These are phyloP conservation scores for Claviceps purpurea DNA, from an alignment of 2,329 filamentous ascomycete species.

Conservation along the genomic window DNA sequence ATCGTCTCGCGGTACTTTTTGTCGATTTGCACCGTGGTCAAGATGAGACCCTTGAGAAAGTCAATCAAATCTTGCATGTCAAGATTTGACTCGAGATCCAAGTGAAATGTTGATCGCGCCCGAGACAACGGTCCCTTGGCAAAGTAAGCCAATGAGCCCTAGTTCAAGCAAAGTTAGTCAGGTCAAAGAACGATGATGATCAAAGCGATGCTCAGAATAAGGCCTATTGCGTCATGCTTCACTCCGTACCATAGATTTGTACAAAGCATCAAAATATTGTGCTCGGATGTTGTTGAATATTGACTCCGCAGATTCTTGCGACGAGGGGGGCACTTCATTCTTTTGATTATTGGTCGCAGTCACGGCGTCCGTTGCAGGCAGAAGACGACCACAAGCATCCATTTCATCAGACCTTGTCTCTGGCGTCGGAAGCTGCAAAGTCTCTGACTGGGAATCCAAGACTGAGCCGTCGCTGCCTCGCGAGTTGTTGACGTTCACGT, in stretches of 20 bases:
- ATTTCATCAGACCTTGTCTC: not conserved
- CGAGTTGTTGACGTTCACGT: slow-evolving; percentile 14
- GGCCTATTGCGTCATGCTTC: not conserved
- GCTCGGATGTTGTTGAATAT: slow-evolving; percentile 46
- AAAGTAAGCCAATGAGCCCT: slow-evolving; percentile 72
- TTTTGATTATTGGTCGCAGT: not conserved
- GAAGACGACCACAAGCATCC: not conserved
- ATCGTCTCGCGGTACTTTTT: slow-evolving; percentile 68
- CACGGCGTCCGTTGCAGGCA: not conserved
- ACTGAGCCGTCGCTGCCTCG: slow-evolving; percentile 10
- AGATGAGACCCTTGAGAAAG: slow-evolving; percentile 56
- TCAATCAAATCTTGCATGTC: slow-evolving; percentile 50
- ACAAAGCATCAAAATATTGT: slow-evolving; percentile 47
- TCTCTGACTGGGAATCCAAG: not conserved
- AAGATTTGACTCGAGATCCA: slow-evolving; percentile 45
- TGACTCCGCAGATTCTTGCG: slow-evolving; percentile 30
- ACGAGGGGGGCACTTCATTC: slow-evolving; percentile 5
- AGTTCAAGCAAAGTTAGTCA: slow-evolving; percentile 1
- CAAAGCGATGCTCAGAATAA: no score
- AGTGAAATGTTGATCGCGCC: slow-evolving; percentile 56
- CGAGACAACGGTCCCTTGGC: slow-evolving; percentile 69
- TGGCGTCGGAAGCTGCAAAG: slow-evolving; percentile 10
- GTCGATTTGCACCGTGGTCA: slow-evolving; percentile 55
- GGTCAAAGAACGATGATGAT: slow-evolving; percentile 11
- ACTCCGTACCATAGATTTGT: slow-evolving; percentile 50